phyloP scores from a whole-genome alignment of 805 yeast species.

The Naumovozyma castellii region DNA sequence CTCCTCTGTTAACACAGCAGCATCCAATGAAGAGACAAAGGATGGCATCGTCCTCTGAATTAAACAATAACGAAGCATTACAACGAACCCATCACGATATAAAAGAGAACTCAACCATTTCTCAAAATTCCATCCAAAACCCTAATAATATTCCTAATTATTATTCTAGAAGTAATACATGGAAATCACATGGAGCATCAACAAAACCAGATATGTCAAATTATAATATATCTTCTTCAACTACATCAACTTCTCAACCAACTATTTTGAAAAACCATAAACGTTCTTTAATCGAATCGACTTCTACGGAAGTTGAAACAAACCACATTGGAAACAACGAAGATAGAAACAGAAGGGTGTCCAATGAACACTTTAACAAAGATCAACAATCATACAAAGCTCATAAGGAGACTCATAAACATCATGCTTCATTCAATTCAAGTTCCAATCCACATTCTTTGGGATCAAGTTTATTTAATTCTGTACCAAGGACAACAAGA shows the following conservation, averaged over 20 bases:
- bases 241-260: not conserved
- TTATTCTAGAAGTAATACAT: conserved; percentile 17
- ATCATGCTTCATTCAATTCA: not conserved
- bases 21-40: not conserved
- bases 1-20: not conserved
- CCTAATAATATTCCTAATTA: conserved; percentile 9
- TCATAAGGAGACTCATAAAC: too few relatives aligned
- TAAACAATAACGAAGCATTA: too few relatives aligned
- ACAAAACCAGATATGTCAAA: conserved; percentile 5
- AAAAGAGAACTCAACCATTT: not conserved
- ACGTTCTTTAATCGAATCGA: too few relatives aligned
- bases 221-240: conserved; percentile 7
- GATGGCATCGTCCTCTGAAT: not conserved
- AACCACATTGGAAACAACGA: too few relatives aligned
- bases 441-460: conserved; percentile 11
- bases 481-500: conserved; percentile 22
- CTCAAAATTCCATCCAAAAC: not conserved
- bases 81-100: too few relatives aligned
- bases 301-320: too few relatives aligned
- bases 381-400: too few relatives aligned
- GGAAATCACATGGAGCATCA: conserved; percentile 14
- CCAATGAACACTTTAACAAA: not conserved
- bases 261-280: too few relatives aligned
- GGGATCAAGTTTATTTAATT: conserved; percentile 25
- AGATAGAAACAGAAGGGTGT: not conserved